Conservation (phyloP, 148 eudicot species). For the Euryodendron excelsum region DNA sequence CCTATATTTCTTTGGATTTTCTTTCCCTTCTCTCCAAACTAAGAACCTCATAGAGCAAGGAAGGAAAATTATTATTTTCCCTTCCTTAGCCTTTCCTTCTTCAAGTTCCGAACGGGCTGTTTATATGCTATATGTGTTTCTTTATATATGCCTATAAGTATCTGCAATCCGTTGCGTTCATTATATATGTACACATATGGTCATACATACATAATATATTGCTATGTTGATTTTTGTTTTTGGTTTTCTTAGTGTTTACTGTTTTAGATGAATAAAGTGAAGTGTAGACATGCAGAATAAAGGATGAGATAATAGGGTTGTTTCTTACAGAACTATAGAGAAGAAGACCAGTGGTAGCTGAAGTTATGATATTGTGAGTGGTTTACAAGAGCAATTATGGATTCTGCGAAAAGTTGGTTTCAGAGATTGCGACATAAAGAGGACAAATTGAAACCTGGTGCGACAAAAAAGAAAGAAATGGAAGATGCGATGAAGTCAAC, state of each 20-base stretch:
- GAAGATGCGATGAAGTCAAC: background rate
- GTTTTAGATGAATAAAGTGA: background rate
- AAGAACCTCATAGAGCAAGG: too few relatives aligned
- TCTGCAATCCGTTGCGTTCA: too few relatives aligned
- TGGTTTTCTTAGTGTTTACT: background rate
- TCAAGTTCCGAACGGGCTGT: too few relatives aligned
- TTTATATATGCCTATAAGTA: too few relatives aligned
- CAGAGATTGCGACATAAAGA: slow-evolving; percentile 11
- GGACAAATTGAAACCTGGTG: slow-evolving; percentile 3
- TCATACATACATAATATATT: too few relatives aligned
- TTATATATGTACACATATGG: too few relatives aligned
- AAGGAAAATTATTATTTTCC: too few relatives aligned
- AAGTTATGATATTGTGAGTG: background rate
- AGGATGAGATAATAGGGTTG: background rate
- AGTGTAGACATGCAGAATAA: background rate
- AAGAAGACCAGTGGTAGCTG: background rate
- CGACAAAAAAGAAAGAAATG: background rate
- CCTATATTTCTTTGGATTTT: too few relatives aligned
- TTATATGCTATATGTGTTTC: too few relatives aligned
- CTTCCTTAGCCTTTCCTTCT: too few relatives aligned
- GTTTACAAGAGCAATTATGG: background rate
- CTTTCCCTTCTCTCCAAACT: too few relatives aligned
- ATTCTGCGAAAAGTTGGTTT: slow-evolving; percentile 12
- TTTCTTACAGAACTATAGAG: slow-evolving; percentile 2
- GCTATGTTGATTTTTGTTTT: too few relatives aligned